Conservation (phyloP, 2,329 filamentous ascomycete species). For the Colletotrichum tabaci region DNA sequence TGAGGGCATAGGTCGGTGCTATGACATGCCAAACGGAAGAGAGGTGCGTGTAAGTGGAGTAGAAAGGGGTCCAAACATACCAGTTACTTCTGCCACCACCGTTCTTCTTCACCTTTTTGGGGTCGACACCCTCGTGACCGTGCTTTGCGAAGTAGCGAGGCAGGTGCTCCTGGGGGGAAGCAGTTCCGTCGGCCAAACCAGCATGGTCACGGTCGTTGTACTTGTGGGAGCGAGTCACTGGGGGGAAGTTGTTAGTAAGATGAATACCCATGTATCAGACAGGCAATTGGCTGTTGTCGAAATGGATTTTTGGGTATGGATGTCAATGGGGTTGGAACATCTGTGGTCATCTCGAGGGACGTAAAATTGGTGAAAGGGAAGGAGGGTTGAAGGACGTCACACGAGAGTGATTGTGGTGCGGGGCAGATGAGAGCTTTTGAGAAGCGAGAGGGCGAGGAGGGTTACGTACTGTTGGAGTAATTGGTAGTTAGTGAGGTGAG, state of each 20-base stretch:
- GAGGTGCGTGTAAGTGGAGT: constrained; percentile 38
- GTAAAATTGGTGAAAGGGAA: background rate
- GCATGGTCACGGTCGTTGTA: constrained; percentile 93
- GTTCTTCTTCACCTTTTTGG: constrained; percentile 97
- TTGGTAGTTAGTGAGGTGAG: background rate
- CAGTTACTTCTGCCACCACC: constrained; percentile 94
- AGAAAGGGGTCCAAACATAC: constrained; percentile 66
- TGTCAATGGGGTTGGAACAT: background rate
- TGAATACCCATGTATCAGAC: background rate
- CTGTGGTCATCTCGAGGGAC: background rate
- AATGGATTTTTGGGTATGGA: background rate
- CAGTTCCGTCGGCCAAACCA: constrained; percentile 81
- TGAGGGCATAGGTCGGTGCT: constrained; percentile 1
- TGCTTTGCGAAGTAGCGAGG: constrained; percentile 95
- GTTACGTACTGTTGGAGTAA: constrained; percentile 43
- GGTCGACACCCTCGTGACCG: constrained; percentile 85
- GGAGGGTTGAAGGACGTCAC: constrained; percentile 28
- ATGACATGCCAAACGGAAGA: constrained; percentile 4
- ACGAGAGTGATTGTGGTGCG: constrained; percentile 22
- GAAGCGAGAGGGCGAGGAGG: background rate
- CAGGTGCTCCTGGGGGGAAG: constrained; percentile 78
- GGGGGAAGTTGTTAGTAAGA: constrained; percentile 34
- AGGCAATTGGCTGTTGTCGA: background rate
- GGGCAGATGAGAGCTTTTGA: constrained; percentile 24
- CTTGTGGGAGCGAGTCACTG: constrained; percentile 99